Evolutionary conservation across 2,329 filamentous ascomycete species (phyloP), one percentile per base, ranked within the genome.

Genomic region (Remersonia thermophila): DNA sequence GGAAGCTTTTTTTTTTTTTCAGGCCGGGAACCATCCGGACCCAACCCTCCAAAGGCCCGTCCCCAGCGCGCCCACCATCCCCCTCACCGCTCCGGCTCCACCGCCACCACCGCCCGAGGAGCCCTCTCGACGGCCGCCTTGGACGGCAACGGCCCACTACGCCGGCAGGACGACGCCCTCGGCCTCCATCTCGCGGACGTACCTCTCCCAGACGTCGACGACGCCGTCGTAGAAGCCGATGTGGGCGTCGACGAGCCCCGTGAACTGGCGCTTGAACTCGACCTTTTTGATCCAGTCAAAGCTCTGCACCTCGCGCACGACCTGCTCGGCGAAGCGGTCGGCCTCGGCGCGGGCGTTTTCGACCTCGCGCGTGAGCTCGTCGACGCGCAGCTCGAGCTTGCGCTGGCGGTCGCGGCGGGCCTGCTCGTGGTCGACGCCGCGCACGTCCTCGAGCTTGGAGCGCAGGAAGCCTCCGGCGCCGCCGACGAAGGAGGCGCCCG

Each of bases 241-340:
- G 56, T 98, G 85, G 13, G 83, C 77, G 52, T 89, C 80, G 0
- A 89, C 85, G 33, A 98, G 60, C 3, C 75, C 77, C 2, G 84
- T 85, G 33, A 98, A 69, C 48, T 91, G 87, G 45, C 80, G 73
- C 57, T 84, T 83, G 60, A 98, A 93, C 66, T 98, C 89, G 29
- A 83, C 68, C 27, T 84, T 77, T 67, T 98, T 98, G 67, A 96
- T 96, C 38, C 87, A 74, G 62, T 98, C 91, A 61, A 98, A 98
- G 55, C 95, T 87, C 14, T 73, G 72, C 1, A 95, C 83, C 57
- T 98, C 91, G 51, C 83, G 81, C 30, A 96, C 81, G 2, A 95
- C 89, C 60, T 95, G 86, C 54, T 95, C 87, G 58, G 95, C 91
- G 52, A 98, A 98, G 55, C 85, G 80, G 59, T 96, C 86, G 34